Conservation (phyloP, 768 basidiomycete genomes). For the Suillus luteus region DNA sequence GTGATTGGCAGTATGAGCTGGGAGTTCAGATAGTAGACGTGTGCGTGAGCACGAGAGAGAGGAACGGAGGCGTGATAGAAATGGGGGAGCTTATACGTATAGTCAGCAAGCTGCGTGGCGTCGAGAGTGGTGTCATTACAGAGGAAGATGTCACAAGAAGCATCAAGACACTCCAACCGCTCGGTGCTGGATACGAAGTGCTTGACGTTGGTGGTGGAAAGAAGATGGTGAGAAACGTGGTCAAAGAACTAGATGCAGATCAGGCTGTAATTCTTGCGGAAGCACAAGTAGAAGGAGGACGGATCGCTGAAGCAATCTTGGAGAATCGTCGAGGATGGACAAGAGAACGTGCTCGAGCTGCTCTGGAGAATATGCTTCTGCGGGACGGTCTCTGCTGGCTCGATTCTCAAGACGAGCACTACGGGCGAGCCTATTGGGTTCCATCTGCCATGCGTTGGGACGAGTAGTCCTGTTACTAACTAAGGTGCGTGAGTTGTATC, state of each 20-base stretch:
- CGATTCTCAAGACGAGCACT: slow-evolving; percentile 79
- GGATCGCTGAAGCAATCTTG: slow-evolving; percentile 65
- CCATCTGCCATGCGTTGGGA: slow-evolving; percentile 89
- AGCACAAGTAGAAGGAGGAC: slow-evolving; percentile 67
- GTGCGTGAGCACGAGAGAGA: slow-evolving; percentile 82
- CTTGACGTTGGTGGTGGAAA: slow-evolving; percentile 66
- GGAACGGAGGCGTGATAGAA: slow-evolving; percentile 92
- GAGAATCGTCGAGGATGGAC: slow-evolving; percentile 74
- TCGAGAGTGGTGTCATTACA: slow-evolving; percentile 68
- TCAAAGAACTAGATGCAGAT: slow-evolving; percentile 88
- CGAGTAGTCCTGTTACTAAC: slow-evolving; percentile 35
- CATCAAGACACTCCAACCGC: slow-evolving; percentile 83
- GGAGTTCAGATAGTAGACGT: slow-evolving; percentile 95
- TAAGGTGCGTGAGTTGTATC: slow-evolving; percentile 1
- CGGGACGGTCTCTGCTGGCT: slow-evolving; percentile 94
- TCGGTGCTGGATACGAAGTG: slow-evolving; percentile 91
- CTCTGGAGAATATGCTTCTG: slow-evolving; percentile 87
- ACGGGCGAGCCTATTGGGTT: slow-evolving; percentile 80
- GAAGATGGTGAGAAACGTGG: slow-evolving; percentile 87
- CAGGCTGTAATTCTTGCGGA: slow-evolving; percentile 81
- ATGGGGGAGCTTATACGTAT: slow-evolving; percentile 82
- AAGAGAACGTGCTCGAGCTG: slow-evolving; percentile 69
- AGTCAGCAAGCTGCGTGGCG: slow-evolving; percentile 74
- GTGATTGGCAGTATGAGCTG: slow-evolving; percentile 96
- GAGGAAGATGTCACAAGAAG: slow-evolving; percentile 84